A percentile compares a stretch with the other conserved stretches of the same genome.
Conservation (phyloP, 1,284 basidiomycete species). For the Mycena sp. region DNA sequence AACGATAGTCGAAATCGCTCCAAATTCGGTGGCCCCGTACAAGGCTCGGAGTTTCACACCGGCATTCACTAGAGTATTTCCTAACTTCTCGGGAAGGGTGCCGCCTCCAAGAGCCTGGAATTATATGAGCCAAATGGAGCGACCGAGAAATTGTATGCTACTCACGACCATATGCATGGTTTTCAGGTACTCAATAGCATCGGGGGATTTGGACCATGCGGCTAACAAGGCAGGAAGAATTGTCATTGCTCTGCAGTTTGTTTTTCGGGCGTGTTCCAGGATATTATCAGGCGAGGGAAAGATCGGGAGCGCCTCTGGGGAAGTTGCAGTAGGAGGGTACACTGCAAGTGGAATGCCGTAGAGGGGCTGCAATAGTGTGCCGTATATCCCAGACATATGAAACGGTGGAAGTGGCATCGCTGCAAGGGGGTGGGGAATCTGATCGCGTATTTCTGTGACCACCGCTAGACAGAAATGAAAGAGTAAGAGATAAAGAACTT, state of each 20-base stretch:
- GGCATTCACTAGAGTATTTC: too few species aligned
- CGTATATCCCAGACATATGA: slow-evolving; percentile 36
- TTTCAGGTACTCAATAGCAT: slow-evolving; percentile 19
- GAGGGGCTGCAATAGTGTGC: slow-evolving; percentile 35
- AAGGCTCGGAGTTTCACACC: slow-evolving; percentile 15
- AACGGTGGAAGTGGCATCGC: slow-evolving; percentile 42
- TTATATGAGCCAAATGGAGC: not conserved
- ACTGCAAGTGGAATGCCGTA: slow-evolving; percentile 33
- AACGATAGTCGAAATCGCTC: slow-evolving; percentile 15
- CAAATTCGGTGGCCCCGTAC: slow-evolving; percentile 37
- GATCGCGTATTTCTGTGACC: not conserved
- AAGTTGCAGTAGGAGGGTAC: slow-evolving; percentile 38
- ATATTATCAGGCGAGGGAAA: slow-evolving; percentile 39
- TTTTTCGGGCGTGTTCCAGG: slow-evolving; percentile 38
- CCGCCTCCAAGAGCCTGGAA: slow-evolving; percentile 33
- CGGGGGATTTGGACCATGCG: slow-evolving; percentile 31
- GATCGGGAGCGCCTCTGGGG: slow-evolving; percentile 29
- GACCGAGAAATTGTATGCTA: not conserved
- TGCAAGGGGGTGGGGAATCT: not conserved
- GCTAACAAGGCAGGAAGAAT: slow-evolving; percentile 39
- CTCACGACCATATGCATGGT: slow-evolving; percentile 24
- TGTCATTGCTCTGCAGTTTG: slow-evolving; percentile 31
- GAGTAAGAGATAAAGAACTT: too few species aligned
- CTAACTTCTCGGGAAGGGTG: slow-evolving; percentile 26
- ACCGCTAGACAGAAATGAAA: not conserved